A percentile compares a stretch with the other conserved stretches of the same genome.
Conservation (phyloP, 1,284 basidiomycete genomes). For the Trametes versicolor region DNA sequence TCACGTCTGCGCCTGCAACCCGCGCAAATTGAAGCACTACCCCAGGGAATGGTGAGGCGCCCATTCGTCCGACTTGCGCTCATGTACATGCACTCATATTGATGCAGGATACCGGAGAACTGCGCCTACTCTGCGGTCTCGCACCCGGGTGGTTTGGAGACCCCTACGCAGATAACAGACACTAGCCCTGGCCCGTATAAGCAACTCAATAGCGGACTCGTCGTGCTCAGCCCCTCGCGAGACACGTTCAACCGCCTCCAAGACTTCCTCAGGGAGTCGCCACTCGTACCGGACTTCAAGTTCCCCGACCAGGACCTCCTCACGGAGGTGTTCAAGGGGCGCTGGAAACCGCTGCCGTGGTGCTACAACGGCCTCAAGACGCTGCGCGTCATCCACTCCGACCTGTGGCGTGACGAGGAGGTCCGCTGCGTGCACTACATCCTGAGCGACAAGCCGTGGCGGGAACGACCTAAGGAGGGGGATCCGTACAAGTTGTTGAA, state of each 20-base stretch:
- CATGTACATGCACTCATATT: conserved; percentile 1
- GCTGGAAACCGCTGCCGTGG: conserved; percentile 80
- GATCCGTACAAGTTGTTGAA: conserved; percentile 60
- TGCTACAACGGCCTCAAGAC: conserved; percentile 91
- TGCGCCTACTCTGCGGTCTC: conserved; percentile 82
- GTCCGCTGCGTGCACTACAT: conserved; percentile 83
- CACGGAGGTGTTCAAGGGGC: conserved; percentile 80
- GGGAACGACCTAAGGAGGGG: conserved; percentile 48
- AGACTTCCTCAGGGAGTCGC: conserved; percentile 73
- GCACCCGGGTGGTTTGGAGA: conserved; percentile 58
- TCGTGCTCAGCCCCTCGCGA: conserved; percentile 85
- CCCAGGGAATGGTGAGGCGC: conserved; percentile 84
- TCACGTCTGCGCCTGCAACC: conserved; percentile 96
- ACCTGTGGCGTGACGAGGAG: conserved; percentile 82
- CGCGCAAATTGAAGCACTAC: conserved; percentile 84
- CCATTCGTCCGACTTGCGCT: neutral
- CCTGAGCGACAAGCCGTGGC: conserved; percentile 82
- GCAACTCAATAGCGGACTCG: conserved; percentile 90
- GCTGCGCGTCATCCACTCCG: conserved; percentile 70
- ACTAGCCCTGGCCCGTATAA: conserved; percentile 75
- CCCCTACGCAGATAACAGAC: conserved; percentile 57
- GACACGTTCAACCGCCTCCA: conserved; percentile 62
- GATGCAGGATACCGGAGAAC: conserved; percentile 84
- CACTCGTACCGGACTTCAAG: conserved; percentile 73
- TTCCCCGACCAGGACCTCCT: conserved; percentile 97